Conservation (phyloP, 371 early-diverging fungal species). For the Rhizopus delemar region DNA sequence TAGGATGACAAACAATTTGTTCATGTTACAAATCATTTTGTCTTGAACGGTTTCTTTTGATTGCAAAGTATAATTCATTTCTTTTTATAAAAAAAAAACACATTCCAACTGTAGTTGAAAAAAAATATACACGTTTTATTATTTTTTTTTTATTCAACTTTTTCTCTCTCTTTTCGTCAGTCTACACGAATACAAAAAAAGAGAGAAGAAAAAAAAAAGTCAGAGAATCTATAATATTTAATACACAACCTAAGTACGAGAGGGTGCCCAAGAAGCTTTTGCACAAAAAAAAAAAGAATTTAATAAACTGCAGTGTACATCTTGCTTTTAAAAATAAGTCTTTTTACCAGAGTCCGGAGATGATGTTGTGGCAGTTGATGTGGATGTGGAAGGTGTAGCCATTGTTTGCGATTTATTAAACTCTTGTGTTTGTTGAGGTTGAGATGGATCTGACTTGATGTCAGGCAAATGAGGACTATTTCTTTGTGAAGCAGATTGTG, state of each 20-base stretch:
- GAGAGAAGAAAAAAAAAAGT: too few species aligned
- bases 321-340: neutral
- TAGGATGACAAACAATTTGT: too few species aligned
- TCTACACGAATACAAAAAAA: too few species aligned
- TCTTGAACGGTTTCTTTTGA: too few species aligned
- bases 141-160: too few species aligned
- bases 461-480: conserved; percentile 33
- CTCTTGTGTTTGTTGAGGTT: conserved; percentile 8
- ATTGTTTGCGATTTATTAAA: conserved; percentile 28
- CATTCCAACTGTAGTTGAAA: too few species aligned
- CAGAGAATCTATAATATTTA: too few species aligned
- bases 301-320: neutral
- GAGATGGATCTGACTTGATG: conserved; percentile 19
- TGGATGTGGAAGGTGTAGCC: conserved; percentile 45
- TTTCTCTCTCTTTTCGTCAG: too few species aligned
- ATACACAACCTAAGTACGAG: conserved; percentile 6
- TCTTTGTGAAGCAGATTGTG: conserved; percentile 32
- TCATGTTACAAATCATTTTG: too few species aligned
- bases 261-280: conserved; percentile 24
- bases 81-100: too few species aligned
- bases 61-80: too few species aligned
- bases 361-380: conserved; percentile 39
- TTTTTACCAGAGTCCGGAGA: conserved; percentile 38
- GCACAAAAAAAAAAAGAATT: neutral
- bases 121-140: too few species aligned